Evolutionary conservation across 208 protist species (phyloP).

Genomic region (Balamuthia mandrillaris): DNA sequence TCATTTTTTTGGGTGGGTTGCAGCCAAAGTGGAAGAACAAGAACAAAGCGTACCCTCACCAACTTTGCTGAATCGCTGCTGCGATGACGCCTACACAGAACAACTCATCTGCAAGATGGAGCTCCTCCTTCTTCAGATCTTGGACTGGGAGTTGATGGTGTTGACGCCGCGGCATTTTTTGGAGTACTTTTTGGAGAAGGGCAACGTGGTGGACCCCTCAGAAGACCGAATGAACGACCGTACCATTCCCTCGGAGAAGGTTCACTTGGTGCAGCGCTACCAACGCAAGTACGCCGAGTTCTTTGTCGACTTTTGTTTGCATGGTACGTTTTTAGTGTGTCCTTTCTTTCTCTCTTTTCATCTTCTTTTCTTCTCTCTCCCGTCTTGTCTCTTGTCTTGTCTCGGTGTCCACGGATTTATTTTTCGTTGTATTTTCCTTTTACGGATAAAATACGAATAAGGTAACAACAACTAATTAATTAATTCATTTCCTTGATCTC

Average conservation of each 20-base stretch:
- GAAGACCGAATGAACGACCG: neutral
- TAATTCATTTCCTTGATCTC: too few relatives aligned
- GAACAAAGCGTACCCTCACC: neutral
- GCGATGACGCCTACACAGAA: neutral
- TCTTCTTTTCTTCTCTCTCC: neutral
- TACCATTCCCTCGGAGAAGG: neutral
- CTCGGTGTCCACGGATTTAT: neutral
- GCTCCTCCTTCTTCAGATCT: neutral
- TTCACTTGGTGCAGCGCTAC: neutral
- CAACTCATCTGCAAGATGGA: conserved; percentile 20
- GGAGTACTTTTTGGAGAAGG: neutral
- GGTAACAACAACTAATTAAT: too few relatives aligned
- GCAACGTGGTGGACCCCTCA: neutral
- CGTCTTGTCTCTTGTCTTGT: neutral
- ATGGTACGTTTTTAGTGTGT: neutral
- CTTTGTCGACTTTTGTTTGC: neutral
- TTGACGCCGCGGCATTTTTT: neutral
- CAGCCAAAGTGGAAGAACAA: conserved; percentile 15
- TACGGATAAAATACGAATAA: too few relatives aligned
- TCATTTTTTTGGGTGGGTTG: too few relatives aligned
- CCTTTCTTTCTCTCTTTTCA: neutral
- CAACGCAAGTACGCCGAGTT: neutral
- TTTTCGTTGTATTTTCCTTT: too few relatives aligned
- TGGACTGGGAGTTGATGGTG: neutral
- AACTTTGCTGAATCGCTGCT: neutral